These are phyloP conservation scores for Hemisphaericaspora nanyangensis DNA, from an alignment of 805 yeast genomes.

Conservation along the genomic window DNA sequence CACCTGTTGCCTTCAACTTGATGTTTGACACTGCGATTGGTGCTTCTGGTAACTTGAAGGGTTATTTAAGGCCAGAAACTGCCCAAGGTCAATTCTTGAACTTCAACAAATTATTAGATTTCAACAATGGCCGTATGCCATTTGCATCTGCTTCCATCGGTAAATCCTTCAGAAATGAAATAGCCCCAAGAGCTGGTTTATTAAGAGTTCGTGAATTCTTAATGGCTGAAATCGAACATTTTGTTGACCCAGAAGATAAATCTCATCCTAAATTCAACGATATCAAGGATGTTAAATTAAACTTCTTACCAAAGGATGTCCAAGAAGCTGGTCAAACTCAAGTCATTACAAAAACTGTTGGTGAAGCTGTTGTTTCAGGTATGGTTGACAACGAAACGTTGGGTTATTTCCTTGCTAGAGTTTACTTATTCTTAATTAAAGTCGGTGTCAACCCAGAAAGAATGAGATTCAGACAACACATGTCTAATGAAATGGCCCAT, in stretches of 20 bases:
- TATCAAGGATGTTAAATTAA: constrained; percentile 67
- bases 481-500: constrained; percentile 99
- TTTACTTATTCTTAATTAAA: constrained; percentile 74
- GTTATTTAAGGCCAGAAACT: constrained; percentile 96
- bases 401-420: constrained; percentile 95
- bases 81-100: constrained; percentile 99
- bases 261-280: constrained; percentile 75
- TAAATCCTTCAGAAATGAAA: constrained; percentile 97
- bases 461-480: constrained; percentile 96
- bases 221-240: constrained; percentile 99
- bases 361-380: constrained; percentile 84
- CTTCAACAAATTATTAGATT: constrained; percentile 88
- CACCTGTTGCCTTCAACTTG: constrained; percentile 92
- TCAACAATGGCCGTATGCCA: constrained; percentile 95
- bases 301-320: constrained; percentile 79
- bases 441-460: constrained; percentile 86
- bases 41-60: constrained; percentile 94
- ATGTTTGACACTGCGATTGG: constrained; percentile 99
- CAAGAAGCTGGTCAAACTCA: constrained; percentile 84
- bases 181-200: constrained; percentile 96
- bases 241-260: constrained; percentile 90
- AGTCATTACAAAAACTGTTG: constrained; percentile 62
- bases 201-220: constrained; percentile 97
- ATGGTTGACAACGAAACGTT: constrained; percentile 95
- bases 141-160: constrained; percentile 99